Evolutionary conservation across 768 basidiomycete genomes (phyloP), one percentile per base, ranked within the genome.

Genomic region (Gymnopilus dilepis): DNA sequence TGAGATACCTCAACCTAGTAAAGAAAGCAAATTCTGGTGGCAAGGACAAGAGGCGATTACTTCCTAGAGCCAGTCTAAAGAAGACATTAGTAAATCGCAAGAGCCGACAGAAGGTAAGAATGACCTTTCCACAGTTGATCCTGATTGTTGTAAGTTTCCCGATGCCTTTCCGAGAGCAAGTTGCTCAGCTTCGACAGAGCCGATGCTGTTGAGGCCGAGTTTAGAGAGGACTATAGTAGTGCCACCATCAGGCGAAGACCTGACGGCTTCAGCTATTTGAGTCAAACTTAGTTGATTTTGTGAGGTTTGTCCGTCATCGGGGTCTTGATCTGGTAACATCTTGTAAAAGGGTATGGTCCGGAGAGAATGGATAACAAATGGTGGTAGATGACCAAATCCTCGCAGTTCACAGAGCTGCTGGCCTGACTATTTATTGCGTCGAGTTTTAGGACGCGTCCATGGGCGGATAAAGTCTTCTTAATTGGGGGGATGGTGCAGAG

Each of bases 171-270:
- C 28, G 78, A 81, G 31, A 15, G 86, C 86, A n/a, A 99, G 85
- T 67, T 90, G 88, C 65, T 90, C 84, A 7, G 87, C 90, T n/a
- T 90, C 90, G 42, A 82, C 81, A 65, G 87, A 84, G 8, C 88
- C 88, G 41, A 98, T 84, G 61, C 94, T 88, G 9, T 87, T 86
- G 37, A 98, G 78, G 43, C 83, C 83, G 75, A 90, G 85, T 74
- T 93, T 90, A 61, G 91, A 87, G 51, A 99, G 84, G 70, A 94
- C 88, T 58, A 99, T 80, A 6, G 95, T 97, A 59, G 86, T 86
- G 7, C 95, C 94, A 56, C 82, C 77, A 77, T 98, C 95, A 6
- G 83, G 75, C 43, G 92, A 94, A 60, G 76, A 82, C 51, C 78
- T 73, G 21, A 91, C 72, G 24, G 91, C 92, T 38, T 92, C 85